Evolutionary conservation across 2,329 filamentous ascomycete genomes (phyloP), one percentile per base, ranked within the genome.

Genomic region (Aureobasidium musti): DNA sequence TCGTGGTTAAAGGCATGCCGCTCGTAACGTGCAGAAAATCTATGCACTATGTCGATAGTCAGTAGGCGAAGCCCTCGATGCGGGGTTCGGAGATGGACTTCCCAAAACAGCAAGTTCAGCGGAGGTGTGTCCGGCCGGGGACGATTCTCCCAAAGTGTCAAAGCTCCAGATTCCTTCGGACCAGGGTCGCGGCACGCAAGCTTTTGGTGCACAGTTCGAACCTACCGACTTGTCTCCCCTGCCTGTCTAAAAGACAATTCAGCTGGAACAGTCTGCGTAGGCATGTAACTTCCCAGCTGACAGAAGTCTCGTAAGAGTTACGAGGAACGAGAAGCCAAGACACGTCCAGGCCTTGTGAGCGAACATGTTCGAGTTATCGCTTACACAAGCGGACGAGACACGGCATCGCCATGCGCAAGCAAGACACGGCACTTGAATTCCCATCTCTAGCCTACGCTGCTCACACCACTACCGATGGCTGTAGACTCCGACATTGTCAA

Each of bases 161-260:
- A 35, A 17, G 50, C 50, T 54, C 50, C 21, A 33, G 50, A 35
- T 53, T 10, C 10, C 30, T 23, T 30, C 19, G 14, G n/a, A 8
- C 30, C 30, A 54, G 30, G 50, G 33, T 37, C n/a, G 7, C 19
- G 30, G 30, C 7, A 35, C 10, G 30, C 50, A 54, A 37, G 11
- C 30, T 23, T 53, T 23, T n/a, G 50, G 26, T 53, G 50, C 50
- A 53, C 50, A 35, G 50, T 53, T 35, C 30, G 26, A 53, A 53
- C 30, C n/a, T 54, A 54, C 50, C 50, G 23, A 23, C 2, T 23
- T 17, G 50, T 37, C 10, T 35, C 21, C 3, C 5, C 2, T 37
- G 30, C 19, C 30, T 54, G n/a, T 54, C 10, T 8, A 19, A 23
- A 4, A 17, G 1, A 23, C 13, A 4, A 8, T 5, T 33, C n/a